Percentiles rank a stretch among this genome's conserved stretches.
These are phyloP conservation scores for Xylariaceae sp. DNA, from an alignment of 2,329 filamentous ascomycete genomes.

Conservation along the genomic window DNA sequence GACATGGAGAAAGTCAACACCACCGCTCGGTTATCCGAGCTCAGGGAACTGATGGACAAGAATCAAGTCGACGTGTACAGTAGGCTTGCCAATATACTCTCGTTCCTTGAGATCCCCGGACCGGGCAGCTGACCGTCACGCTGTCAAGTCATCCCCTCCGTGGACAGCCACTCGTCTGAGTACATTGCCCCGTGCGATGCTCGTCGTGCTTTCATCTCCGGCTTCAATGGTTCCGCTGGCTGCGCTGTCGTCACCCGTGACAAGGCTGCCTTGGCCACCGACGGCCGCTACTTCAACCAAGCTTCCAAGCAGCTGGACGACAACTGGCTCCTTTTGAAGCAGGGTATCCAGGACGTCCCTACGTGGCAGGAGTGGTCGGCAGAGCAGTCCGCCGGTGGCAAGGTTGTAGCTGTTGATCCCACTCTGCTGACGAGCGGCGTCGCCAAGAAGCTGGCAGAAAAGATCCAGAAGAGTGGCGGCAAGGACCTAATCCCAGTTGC, in stretches of 20 bases:
- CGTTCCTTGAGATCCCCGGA: conserved; percentile 3
- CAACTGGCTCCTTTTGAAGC: conserved; percentile 90
- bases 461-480: conserved; percentile 80
- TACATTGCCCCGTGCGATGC: conserved; percentile 96
- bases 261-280: conserved; percentile 85
- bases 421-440: conserved; percentile 65
- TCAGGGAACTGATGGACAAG: conserved; percentile 82
- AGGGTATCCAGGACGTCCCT: conserved; percentile 85
- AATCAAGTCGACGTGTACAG: conserved; percentile 86
- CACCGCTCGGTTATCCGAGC: conserved; percentile 61
- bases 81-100: conserved; percentile 37
- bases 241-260: conserved; percentile 81
- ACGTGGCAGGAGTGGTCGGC: conserved; percentile 97
- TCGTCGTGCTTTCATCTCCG: conserved; percentile 82
- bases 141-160: conserved; percentile 76
- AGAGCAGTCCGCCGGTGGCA: conserved; percentile 78
- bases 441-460: conserved; percentile 67
- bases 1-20: conserved; percentile 76
- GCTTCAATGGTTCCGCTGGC: conserved; percentile 91
- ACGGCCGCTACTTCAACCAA: conserved; percentile 97
- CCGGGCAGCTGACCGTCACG: conserved; percentile 14
- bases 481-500: conserved; percentile 65
- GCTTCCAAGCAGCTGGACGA: conserved; percentile 80
- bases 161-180: conserved; percentile 95
- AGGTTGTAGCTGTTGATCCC: conserved; percentile 84